phyloP scores from a whole-genome alignment of 805 yeast species.

The Ogataea wickerhamii region DNA sequence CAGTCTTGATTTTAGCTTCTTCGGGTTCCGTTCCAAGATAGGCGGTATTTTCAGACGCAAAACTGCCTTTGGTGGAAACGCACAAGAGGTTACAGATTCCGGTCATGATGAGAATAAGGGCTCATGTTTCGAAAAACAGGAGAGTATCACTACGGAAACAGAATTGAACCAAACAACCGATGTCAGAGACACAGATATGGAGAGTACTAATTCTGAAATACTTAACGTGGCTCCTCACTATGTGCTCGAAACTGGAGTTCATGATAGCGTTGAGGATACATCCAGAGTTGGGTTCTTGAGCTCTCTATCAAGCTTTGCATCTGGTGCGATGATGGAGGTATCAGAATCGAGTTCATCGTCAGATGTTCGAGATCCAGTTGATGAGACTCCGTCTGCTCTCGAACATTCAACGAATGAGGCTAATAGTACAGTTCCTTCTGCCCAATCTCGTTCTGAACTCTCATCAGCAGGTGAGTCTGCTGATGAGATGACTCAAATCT shows the following conservation, averaged over 20 bases:
- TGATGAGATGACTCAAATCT: no score
- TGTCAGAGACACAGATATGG: background rate
- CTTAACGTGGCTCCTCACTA: no score
- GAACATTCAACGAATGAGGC: no score
- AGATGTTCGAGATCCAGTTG: background rate
- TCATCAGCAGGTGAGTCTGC: no score
- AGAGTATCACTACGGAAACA: background rate
- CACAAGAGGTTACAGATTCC: background rate
- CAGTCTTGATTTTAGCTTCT: background rate
- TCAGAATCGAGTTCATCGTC: background rate
- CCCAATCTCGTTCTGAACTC: no score
- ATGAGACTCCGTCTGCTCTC: no score
- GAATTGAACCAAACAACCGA: background rate
- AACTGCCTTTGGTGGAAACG: background rate
- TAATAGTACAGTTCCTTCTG: no score
- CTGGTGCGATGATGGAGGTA: conserved; percentile 1
- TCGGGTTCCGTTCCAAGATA: background rate
- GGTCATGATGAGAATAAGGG: background rate
- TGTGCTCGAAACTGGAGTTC: background rate
- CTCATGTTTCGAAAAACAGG: background rate
- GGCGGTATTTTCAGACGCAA: background rate
- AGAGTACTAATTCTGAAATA: background rate
- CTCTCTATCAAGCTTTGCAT: background rate
- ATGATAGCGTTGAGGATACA: background rate
- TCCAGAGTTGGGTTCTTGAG: background rate